Conservation (phyloP, 2,329 filamentous ascomycete species). For the Magnaporthiopsis poae region DNA sequence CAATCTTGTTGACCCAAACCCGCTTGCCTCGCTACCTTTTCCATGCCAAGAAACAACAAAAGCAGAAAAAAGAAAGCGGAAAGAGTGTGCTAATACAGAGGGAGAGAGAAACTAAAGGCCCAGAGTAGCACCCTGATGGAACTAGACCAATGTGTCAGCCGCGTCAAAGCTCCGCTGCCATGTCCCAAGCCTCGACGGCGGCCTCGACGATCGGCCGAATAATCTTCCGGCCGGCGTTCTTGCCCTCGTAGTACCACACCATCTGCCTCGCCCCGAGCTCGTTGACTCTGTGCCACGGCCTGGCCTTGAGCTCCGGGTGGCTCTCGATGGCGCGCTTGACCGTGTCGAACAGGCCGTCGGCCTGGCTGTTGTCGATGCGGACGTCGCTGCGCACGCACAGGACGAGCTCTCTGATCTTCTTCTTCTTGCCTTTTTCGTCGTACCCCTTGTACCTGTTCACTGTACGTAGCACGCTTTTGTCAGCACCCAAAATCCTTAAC, state of each 20-base stretch:
- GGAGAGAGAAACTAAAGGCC: too few relatives aligned
- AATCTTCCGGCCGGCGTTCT: constrained; percentile 29
- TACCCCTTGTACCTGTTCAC: constrained; percentile 36
- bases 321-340: constrained; percentile 31
- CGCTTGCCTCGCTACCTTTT: too few relatives aligned
- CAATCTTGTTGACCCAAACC: too few relatives aligned
- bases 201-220: constrained; percentile 35
- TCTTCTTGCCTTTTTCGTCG: constrained; percentile 27
- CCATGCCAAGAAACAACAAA: too few relatives aligned
- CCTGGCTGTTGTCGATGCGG: constrained; percentile 32
- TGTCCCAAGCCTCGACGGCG: constrained; percentile 21
- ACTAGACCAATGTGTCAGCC: too few relatives aligned
- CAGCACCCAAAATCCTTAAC: too few relatives aligned
- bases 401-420: constrained; percentile 36
- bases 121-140: too few relatives aligned
- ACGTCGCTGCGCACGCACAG: constrained; percentile 34
- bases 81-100: too few relatives aligned
- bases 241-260: constrained; percentile 31
- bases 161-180: too few relatives aligned
- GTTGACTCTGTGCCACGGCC: constrained; percentile 31
- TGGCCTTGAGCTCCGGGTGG: constrained; percentile 26
- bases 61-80: too few relatives aligned
- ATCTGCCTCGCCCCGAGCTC: constrained; percentile 34
- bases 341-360: constrained; percentile 29
- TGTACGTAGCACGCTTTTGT: too few relatives aligned